Evolutionary conservation across 129 eudicot genomes (phyloP).

Genomic region (Sambucus nigra): DNA sequence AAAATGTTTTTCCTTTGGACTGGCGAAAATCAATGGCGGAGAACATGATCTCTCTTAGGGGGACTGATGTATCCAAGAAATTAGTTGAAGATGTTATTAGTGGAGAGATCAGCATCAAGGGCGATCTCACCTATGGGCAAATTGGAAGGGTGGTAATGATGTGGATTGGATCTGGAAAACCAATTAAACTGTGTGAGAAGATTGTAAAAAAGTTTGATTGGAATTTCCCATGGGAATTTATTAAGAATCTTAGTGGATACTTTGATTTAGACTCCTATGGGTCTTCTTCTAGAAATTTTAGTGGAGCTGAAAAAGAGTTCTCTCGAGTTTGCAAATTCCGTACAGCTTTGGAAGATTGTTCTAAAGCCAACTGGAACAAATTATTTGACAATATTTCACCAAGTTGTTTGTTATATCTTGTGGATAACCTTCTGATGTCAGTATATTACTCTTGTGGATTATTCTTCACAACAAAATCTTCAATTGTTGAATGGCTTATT

Average conservation of each 20-base stretch:
- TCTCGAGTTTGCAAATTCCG: slow-evolving; percentile 11
- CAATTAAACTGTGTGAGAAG: slow-evolving; percentile 8
- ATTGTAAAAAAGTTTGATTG: slow-evolving; percentile 9
- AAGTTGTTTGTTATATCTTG: slow-evolving; percentile 37
- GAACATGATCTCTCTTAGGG: slow-evolving; percentile 31
- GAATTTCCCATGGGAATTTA: slow-evolving; percentile 27
- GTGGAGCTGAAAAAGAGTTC: background rate
- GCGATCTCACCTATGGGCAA: slow-evolving; percentile 22
- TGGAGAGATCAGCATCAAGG: slow-evolving; percentile 13
- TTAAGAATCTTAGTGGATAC: slow-evolving; percentile 10
- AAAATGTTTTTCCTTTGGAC: slow-evolving; percentile 45
- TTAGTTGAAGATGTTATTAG: slow-evolving; percentile 39
- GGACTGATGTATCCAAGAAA: slow-evolving; percentile 21
- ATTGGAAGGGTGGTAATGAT: slow-evolving; percentile 49
- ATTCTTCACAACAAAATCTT: slow-evolving; percentile 42
- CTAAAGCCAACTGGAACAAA: slow-evolving; percentile 30
- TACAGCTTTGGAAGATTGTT: slow-evolving; percentile 34
- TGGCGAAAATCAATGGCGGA: slow-evolving; percentile 27
- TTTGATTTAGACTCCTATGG: background rate
- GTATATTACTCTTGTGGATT: slow-evolving; percentile 15
- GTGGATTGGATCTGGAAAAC: slow-evolving; percentile 35
- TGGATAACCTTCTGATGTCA: slow-evolving; percentile 46
- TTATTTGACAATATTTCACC: slow-evolving; percentile 38
- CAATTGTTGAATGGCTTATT: slow-evolving; percentile 42
- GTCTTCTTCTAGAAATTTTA: background rate